phyloP scores from a whole-genome alignment of 352 stramenopile species.

The Globisporangium orthogonon region DNA sequence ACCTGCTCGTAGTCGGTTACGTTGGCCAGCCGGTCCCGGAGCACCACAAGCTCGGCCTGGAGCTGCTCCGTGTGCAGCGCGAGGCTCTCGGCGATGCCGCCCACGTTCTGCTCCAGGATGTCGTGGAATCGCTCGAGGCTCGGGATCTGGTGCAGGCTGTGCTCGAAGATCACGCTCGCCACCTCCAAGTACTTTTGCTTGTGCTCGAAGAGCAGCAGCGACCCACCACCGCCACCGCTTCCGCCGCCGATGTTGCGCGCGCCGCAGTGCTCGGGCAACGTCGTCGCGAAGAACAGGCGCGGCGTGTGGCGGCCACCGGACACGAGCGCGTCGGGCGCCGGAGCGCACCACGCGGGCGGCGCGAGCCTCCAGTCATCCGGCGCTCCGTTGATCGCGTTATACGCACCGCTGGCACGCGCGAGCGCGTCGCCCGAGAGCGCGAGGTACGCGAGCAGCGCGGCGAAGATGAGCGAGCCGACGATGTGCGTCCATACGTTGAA shows the following conservation, averaged over 20 bases:
- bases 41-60: slow-evolving; percentile 44
- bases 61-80: slow-evolving; percentile 63
- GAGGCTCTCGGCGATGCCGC: slow-evolving; percentile 58
- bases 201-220: slow-evolving; percentile 15
- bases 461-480: slow-evolving; percentile 81
- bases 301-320: slow-evolving; percentile 40
- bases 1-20: slow-evolving; percentile 52
- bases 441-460: slow-evolving; percentile 71
- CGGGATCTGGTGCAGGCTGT: slow-evolving; percentile 80
- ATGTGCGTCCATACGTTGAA: slow-evolving; percentile 88
- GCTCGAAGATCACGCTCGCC: slow-evolving; percentile 72
- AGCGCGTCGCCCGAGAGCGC: slow-evolving; percentile 49
- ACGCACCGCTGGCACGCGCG: neutral
- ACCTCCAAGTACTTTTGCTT: slow-evolving; percentile 61
- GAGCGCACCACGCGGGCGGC: slow-evolving; percentile 25
- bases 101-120: slow-evolving; percentile 66
- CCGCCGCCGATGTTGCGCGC: too few relatives aligned
- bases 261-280: slow-evolving; percentile 35
- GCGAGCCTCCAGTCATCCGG: slow-evolving; percentile 10
- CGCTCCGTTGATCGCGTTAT: neutral
- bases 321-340: slow-evolving; percentile 29
- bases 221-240: slow-evolving; percentile 15
- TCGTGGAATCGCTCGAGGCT: slow-evolving; percentile 76
- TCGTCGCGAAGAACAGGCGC: slow-evolving; percentile 33
- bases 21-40: slow-evolving; percentile 45